These are phyloP conservation scores for Phytophthora pistaciae DNA, from an alignment of 352 stramenopile genomes.

Conservation along the genomic window DNA sequence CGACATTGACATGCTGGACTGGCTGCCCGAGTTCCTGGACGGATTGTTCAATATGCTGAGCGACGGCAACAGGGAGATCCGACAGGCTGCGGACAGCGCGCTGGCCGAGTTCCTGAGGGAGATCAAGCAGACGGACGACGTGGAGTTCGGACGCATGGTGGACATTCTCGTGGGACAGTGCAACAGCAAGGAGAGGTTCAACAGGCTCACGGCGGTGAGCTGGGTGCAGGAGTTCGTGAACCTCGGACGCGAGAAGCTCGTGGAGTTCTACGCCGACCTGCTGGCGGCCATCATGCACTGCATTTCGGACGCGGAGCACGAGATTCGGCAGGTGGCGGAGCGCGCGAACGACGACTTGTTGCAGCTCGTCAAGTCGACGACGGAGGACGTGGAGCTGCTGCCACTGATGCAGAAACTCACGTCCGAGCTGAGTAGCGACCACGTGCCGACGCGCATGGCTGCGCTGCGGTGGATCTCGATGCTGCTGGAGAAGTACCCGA, in stretches of 20 bases:
- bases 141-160: conserved; percentile 98
- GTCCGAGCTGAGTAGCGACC: conserved; percentile 94
- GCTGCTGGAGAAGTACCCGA: conserved; percentile 97
- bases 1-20: conserved; percentile 99
- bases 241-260: conserved; percentile 93
- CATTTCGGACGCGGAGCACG: conserved; percentile 97
- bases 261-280: conserved; percentile 97
- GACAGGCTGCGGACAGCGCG: conserved; percentile 95
- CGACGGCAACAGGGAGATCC: conserved; percentile 98
- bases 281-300: conserved; percentile 98
- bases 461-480: conserved; percentile 98
- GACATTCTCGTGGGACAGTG: conserved; percentile 98
- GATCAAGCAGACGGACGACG: conserved; percentile 96
- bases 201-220: conserved; percentile 97
- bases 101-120: conserved; percentile 96
- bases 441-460: conserved; percentile 97
- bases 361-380: conserved; percentile 94
- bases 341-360: conserved; percentile 97
- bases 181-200: conserved; percentile 97
- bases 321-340: conserved; percentile 97
- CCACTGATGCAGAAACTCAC: conserved; percentile 97
- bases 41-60: conserved; percentile 99
- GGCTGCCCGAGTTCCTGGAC: conserved; percentile 97
- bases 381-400: conserved; percentile 91
- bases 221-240: conserved; percentile 99